phyloP scores from a whole-genome alignment of 371 early-diverging fungal species.

The Mortierella sp. region DNA sequence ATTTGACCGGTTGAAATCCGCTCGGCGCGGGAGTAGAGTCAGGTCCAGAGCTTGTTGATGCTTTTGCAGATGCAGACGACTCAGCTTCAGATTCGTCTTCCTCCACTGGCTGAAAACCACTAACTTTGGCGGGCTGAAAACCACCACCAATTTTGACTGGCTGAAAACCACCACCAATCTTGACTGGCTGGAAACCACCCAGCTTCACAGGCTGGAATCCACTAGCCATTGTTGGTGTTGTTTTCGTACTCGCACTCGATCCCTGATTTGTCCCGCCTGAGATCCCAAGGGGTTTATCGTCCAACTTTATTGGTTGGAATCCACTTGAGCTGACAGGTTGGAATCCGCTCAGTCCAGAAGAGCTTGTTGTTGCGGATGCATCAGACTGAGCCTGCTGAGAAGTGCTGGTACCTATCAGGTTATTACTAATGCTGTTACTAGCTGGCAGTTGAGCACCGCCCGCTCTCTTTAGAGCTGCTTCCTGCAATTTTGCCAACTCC shows the following conservation, averaged over 20 bases:
- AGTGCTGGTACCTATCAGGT: not conserved
- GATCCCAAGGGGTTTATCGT: constrained; percentile 6
- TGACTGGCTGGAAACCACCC: constrained; percentile 38
- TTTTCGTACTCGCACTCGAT: not conserved
- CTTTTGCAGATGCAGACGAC: not conserved
- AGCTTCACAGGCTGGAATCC: constrained; percentile 44
- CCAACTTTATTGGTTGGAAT: constrained; percentile 13
- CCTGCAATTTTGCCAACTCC: constrained; percentile 75
- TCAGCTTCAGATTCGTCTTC: constrained; percentile 13
- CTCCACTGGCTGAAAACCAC: constrained; percentile 39
- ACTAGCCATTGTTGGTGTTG: not conserved
- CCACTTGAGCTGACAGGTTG: constrained; percentile 15
- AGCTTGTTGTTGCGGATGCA: not conserved
- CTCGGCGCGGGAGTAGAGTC: not conserved
- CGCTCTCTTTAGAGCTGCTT: constrained; percentile 69
- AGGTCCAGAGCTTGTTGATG: not conserved
- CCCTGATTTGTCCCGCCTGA: constrained; percentile 2
- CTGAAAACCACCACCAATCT: constrained; percentile 21
- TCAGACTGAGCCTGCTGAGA: not conserved
- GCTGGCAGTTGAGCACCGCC: constrained; percentile 14
- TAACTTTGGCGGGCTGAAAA: constrained; percentile 32
- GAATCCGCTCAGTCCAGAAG: constrained; percentile 15
- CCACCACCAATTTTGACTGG: constrained; percentile 40
- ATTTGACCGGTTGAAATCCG: constrained; percentile 47
- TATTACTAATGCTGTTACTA: not conserved